phyloP scores from a whole-genome alignment of 75 land plant species.

The Pinus tabuliformis region DNA sequence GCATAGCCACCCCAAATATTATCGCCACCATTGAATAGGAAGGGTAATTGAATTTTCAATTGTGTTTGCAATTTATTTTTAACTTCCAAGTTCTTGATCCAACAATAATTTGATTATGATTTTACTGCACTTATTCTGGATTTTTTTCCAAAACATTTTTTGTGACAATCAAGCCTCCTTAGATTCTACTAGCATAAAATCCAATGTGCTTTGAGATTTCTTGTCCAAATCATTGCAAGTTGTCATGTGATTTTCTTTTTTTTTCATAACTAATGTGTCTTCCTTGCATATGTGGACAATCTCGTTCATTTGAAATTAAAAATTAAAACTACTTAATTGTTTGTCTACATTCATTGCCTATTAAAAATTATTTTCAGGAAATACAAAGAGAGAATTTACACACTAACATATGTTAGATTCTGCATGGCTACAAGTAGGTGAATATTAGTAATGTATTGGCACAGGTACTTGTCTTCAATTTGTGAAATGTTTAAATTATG shows the following conservation, averaged over 20 bases:
- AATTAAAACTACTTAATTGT: neutral
- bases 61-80: no score
- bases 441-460: neutral
- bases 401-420: constrained; percentile 77
- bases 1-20: no score
- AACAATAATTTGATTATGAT: no score
- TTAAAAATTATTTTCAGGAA: constrained; percentile 42
- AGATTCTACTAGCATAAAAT: no score
- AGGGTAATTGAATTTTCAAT: no score
- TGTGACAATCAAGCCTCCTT: no score
- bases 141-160: no score
- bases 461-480: neutral
- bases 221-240: constrained; percentile 23
- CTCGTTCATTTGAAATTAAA: neutral
- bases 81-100: no score
- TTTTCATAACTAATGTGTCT: neutral
- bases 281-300: neutral
- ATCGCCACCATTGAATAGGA: no score
- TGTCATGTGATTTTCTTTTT: constrained; percentile 72
- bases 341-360: neutral
- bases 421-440: constrained; percentile 95
- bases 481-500: neutral
- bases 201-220: constrained; percentile 51
- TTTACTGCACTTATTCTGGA: no score
- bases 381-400: constrained; percentile 83